Percentiles rank a stretch among this genome's conserved stretches.
Evolutionary conservation across 495 filamentous ascomycete species (phyloP).

Genomic region (Lophiotrema nucula): DNA sequence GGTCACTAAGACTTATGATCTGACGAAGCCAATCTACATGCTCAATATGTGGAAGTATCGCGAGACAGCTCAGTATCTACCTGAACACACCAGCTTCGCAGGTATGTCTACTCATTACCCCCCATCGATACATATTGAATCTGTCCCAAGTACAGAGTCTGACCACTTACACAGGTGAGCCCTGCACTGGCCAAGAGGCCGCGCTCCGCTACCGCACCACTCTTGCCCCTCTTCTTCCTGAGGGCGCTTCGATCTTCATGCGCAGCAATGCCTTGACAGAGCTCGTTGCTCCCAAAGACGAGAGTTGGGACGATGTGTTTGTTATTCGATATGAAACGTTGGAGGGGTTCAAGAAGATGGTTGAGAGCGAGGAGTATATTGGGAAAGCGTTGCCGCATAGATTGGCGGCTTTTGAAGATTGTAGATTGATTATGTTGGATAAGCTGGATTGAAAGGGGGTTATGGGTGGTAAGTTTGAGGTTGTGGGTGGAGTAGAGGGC

Average conservation of each 20-base stretch:
- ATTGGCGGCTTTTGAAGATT: constrained; percentile 7
- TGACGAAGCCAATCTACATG: constrained; percentile 11
- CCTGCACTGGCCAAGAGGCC: constrained; percentile 12
- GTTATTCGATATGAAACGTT: not conserved
- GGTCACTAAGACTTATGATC: not conserved
- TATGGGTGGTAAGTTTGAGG: not conserved
- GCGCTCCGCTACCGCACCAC: not conserved
- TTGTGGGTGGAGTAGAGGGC: too few relatives aligned
- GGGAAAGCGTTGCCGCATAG: not conserved
- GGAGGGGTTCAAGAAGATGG: constrained; percentile 8
- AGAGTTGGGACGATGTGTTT: constrained; percentile 2
- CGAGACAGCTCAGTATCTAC: not conserved
- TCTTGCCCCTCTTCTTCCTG: not conserved
- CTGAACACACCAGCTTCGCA: not conserved
- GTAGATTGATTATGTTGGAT: constrained; percentile 10
- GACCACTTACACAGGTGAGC: not conserved
- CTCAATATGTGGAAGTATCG: constrained; percentile 4
- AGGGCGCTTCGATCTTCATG: not conserved
- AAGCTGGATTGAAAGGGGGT: not conserved
- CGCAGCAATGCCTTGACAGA: not conserved
- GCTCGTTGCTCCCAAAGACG: not conserved
- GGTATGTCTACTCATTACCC: not conserved
- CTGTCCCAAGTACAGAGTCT: not conserved
- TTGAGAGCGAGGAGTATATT: not conserved
- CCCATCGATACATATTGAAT: too few relatives aligned